These are phyloP conservation scores for Punica granatum DNA, from an alignment of 345 rosid genomes.

Conservation along the genomic window DNA sequence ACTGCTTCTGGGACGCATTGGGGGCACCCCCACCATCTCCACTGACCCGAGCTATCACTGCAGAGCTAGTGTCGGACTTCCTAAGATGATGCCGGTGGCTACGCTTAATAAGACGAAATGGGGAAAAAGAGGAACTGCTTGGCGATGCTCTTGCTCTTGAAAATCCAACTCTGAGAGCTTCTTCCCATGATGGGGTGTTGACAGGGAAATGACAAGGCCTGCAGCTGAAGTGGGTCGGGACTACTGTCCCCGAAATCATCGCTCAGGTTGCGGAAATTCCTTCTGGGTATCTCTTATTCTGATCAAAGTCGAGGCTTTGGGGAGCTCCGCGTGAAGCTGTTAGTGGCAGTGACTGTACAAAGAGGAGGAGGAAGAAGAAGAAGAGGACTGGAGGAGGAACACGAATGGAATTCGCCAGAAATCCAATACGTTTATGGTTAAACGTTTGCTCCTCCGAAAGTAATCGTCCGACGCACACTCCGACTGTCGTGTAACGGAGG, in stretches of 20 bases:
- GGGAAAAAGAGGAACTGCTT: conserved; percentile 13
- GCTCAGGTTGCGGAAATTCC: background rate
- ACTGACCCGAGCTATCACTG: conserved; percentile 20
- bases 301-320: background rate
- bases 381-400: too few species aligned
- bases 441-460: too few species aligned
- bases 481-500: too few species aligned
- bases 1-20: conserved; percentile 18
- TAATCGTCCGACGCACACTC: too few species aligned
- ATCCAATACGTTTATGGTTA: too few species aligned
- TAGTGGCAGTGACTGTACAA: too few species aligned
- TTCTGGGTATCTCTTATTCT: background rate
- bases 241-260: conserved; percentile 4
- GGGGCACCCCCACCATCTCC: conserved; percentile 30
- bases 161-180: conserved; percentile 8
- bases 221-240: conserved; percentile 20
- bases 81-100: background rate
- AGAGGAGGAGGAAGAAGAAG: too few species aligned
- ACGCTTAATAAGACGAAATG: background rate
- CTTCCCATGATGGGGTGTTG: conserved; percentile 11
- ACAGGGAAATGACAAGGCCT: conserved; percentile 26
- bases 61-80: conserved; percentile 16
- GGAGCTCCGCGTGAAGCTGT: background rate
- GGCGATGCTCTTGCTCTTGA: conserved; percentile 22
- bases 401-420: too few species aligned